These are phyloP conservation scores for Paxillus ammoniavirescens DNA, from an alignment of 768 basidiomycete species.

Conservation along the genomic window DNA sequence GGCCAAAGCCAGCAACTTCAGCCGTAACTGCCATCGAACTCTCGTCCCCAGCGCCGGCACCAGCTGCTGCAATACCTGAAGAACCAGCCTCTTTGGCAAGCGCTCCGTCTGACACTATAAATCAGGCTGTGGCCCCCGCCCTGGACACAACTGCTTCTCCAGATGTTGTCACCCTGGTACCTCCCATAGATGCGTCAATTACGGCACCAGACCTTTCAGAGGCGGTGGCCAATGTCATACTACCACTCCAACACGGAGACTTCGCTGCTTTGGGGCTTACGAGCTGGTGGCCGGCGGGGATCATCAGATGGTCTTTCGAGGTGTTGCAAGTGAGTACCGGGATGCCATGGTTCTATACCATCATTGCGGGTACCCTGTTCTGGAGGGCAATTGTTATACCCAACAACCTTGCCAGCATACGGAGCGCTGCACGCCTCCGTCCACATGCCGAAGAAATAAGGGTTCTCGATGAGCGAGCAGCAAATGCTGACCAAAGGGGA, in stretches of 20 bases:
- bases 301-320: slow-evolving; percentile 64
- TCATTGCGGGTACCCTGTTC: slow-evolving; percentile 60
- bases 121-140: not conserved
- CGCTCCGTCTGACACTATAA: not conserved
- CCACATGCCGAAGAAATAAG: slow-evolving; percentile 48
- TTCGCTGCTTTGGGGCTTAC: slow-evolving; percentile 65
- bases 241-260: slow-evolving; percentile 69
- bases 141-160: slow-evolving; percentile 5
- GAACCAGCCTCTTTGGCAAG: not conserved
- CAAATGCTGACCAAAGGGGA: slow-evolving; percentile 35
- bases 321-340: slow-evolving; percentile 65
- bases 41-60: slow-evolving; percentile 7
- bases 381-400: slow-evolving; percentile 65
- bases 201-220: slow-evolving; percentile 17
- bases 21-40: not conserved
- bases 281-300: slow-evolving; percentile 65
- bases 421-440: slow-evolving; percentile 47
- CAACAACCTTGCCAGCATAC: slow-evolving; percentile 53
- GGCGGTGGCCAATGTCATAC: slow-evolving; percentile 26
- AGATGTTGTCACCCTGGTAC: slow-evolving; percentile 3
- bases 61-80: not conserved
- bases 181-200: slow-evolving; percentile 6
- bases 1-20: slow-evolving; percentile 23
- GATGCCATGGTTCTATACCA: slow-evolving; percentile 84
- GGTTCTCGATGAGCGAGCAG: slow-evolving; percentile 45